Percentiles rank a stretch among this genome's conserved stretches.
These are phyloP conservation scores for Phyllosticta citriasiana DNA, from an alignment of 2,329 filamentous ascomycete species.

Conservation along the genomic window DNA sequence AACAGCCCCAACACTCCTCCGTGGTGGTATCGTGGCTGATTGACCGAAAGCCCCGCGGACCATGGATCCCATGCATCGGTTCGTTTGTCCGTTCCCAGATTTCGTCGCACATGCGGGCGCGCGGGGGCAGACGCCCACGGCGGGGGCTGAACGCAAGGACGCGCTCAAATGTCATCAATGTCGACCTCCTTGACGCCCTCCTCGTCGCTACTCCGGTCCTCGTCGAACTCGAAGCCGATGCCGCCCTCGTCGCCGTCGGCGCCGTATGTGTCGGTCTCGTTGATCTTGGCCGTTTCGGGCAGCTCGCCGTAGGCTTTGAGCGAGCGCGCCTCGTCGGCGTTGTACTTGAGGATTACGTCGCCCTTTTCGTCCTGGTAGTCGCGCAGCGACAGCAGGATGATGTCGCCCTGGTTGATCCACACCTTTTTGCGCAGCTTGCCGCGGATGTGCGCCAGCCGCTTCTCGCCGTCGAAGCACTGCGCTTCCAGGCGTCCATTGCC, in stretches of 20 bases:
- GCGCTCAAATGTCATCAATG: conserved; percentile 76
- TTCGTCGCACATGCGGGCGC: too few species aligned
- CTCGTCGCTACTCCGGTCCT: conserved; percentile 61
- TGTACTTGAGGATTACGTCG: conserved; percentile 72
- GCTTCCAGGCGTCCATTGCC: conserved; percentile 91
- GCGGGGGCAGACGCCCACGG: too few species aligned
- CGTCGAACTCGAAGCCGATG: conserved; percentile 97
- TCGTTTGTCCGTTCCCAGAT: too few species aligned
- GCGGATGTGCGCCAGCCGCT: conserved; percentile 74
- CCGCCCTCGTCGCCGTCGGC: conserved; percentile 84
- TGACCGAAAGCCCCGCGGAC: too few species aligned
- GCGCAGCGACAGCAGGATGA: conserved; percentile 57
- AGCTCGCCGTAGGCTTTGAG: conserved; percentile 97
- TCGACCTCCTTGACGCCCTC: conserved; percentile 72
- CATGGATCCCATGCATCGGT: too few species aligned
- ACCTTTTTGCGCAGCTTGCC: conserved; percentile 99
- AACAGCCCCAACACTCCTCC: too few species aligned
- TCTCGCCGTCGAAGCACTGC: conserved; percentile 87
- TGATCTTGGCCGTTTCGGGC: conserved; percentile 97
- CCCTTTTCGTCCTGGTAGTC: conserved; percentile 93
- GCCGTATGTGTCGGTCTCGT: conserved; percentile 92
- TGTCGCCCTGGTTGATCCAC: conserved; percentile 98
- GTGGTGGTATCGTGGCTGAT: too few species aligned
- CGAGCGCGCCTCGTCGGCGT: conserved; percentile 75
- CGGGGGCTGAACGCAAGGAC: too few species aligned